Evolutionary conservation across 176 grass and related monocot genomes (phyloP).

Genomic region (Saccharum spontaneum): DNA sequence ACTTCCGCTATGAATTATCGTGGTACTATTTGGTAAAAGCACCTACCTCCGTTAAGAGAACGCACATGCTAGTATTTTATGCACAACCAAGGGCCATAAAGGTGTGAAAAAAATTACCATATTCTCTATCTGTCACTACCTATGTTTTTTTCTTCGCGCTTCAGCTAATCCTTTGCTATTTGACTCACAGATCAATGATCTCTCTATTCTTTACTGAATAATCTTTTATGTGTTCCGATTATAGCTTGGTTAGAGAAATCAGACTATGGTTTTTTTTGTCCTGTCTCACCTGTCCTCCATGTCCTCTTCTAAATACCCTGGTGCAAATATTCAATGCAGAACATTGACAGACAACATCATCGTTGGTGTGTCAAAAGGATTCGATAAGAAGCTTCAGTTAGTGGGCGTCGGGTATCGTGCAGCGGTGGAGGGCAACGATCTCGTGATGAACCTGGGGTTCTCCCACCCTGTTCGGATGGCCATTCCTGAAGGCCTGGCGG

Average conservation of each 20-base stretch:
- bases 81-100: background rate
- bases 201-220: background rate
- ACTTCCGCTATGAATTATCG: background rate
- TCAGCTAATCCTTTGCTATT: background rate
- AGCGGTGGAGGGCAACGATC: slow-evolving; percentile 74
- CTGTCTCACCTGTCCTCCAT: background rate
- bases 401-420: slow-evolving; percentile 93
- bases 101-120: background rate
- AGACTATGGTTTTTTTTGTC: background rate
- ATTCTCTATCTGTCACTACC: background rate
- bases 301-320: slow-evolving; percentile 10
- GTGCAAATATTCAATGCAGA: slow-evolving; percentile 50
- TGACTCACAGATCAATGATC: background rate
- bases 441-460: slow-evolving; percentile 89
- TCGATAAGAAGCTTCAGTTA: slow-evolving; percentile 84
- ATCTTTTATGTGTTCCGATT: background rate
- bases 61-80: background rate
- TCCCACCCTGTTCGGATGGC: slow-evolving; percentile 89
- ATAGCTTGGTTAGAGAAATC: slow-evolving; percentile 18
- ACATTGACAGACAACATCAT: slow-evolving; percentile 90
- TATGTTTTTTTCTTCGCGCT: background rate
- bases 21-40: background rate
- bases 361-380: slow-evolving; percentile 91
- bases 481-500: slow-evolving; percentile 71
- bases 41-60: background rate